A percentile compares a stretch with the other conserved stretches of the same genome.
Evolutionary conservation across 768 basidiomycete species (phyloP).

Genomic region (Hericium coralloides): DNA sequence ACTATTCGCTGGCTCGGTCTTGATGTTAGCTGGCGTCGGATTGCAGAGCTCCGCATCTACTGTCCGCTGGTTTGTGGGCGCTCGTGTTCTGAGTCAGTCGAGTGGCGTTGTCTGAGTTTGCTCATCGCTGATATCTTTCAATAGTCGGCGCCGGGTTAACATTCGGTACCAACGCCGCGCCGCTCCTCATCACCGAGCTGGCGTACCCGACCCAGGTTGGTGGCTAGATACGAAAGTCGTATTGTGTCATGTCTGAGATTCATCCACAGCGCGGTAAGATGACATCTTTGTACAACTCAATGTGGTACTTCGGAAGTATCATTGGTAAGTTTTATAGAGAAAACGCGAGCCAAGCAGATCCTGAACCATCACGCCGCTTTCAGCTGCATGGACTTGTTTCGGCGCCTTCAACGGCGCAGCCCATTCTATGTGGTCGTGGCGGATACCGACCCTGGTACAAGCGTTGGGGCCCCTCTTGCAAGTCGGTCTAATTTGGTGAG

Average conservation of each 20-base stretch:
- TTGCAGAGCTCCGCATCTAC: constrained; percentile 40
- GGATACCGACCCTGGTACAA: constrained; percentile 57
- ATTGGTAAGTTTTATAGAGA: constrained; percentile 30
- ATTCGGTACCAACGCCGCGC: constrained; percentile 54
- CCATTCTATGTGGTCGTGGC: constrained; percentile 48
- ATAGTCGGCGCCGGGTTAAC: constrained; percentile 57
- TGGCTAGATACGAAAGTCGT: not conserved
- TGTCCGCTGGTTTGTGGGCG: constrained; percentile 45
- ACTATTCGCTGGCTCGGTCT: constrained; percentile 47
- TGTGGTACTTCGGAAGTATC: constrained; percentile 71
- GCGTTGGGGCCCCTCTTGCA: constrained; percentile 50
- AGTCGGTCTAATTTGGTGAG: constrained; percentile 43
- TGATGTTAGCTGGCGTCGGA: constrained; percentile 59
- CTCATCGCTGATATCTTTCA: constrained; percentile 4
- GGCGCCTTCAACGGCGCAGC: constrained; percentile 26
- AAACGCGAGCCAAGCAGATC: not conserved
- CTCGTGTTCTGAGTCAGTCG: constrained; percentile 43
- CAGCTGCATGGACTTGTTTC: constrained; percentile 40
- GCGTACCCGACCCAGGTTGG: constrained; percentile 61
- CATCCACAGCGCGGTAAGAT: constrained; percentile 36
- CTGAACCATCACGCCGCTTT: constrained; percentile 4
- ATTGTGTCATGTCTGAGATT: constrained; percentile 20
- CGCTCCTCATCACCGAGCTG: constrained; percentile 55
- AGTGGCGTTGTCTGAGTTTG: not conserved
- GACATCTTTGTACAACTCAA: constrained; percentile 59